Evolutionary conservation across 1,284 basidiomycete genomes (phyloP), one percentile per base, ranked within the genome.

Genomic region (Hortiboletus rubellus): DNA sequence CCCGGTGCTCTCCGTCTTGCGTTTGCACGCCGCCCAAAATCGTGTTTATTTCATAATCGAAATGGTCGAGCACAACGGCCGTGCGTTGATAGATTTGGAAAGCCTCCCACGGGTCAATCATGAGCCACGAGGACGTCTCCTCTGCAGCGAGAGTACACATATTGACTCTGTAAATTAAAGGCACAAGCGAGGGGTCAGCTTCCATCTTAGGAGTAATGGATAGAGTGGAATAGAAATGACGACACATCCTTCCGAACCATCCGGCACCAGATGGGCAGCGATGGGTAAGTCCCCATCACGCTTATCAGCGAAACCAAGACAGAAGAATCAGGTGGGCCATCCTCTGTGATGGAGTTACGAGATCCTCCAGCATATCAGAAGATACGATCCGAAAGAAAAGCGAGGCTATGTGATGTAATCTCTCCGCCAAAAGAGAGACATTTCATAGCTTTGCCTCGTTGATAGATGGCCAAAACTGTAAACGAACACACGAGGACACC

Each of bases 61-160:
- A 96, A 72, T 98, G 96, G 72, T 98, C 95, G 48, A 98, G 84
- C 55, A 98, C 96, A 49, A 98, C 86, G 31, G 96, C 96, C 3
- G 96, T 98, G 58, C 95, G 89, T 71, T 96, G 93, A 76, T 98
- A 98, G 50, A 85, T 82, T 74, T 96, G 95, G 67, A 94, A 89
- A 24, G 94, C 93, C 75, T 98, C 96, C 96, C 96, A 98, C 22
- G 94, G 83, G 72, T 98, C 96, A 42, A 97, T 91, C 96, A 98
- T 98, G 45, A 92, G 78, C 86, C 87, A 91, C 46, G 80, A 77
- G 41, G 86, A 86, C 0, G 89, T 89, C 71, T 92, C 82, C 70
- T 94, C 89, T 41, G 92, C 84, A 15, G 91, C 93, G 46, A 94
- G 82, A 55, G 83, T 87, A 76, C 93, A 96, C 93, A 95, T 96